Evolutionary conservation across 805 yeast genomes (phyloP), one percentile per base, ranked within the genome.

Genomic region (Metschnikowia santaceciliae): DNA sequence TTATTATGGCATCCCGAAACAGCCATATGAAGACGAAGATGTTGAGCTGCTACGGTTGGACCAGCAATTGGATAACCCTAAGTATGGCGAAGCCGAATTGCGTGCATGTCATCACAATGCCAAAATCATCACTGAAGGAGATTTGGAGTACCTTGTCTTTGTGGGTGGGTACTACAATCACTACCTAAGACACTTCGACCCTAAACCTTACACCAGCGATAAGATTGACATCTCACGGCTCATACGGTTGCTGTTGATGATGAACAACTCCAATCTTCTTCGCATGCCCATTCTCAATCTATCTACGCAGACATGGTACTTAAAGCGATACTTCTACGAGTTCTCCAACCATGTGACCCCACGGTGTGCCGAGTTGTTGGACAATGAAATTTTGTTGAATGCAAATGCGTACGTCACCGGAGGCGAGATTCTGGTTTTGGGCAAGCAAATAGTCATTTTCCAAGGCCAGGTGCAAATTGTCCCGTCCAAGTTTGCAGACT

Each of bases 61-160:
- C 5, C 58, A 59, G 3, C 68, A 63, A 42, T 59, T 65, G 13
- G 58, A 55, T 4, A 47, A 61, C 10, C 69, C 76, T 1, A 49
- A 59, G 22, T 56, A 70, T 8, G 57, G 65, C 14, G 75, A 70
- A 41, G 77, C 77, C 7, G 78, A 74, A 54, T 57, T 74, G 17
- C 54, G 77, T n/a, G 61, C 72, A 6, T 70, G 76, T 55, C 76
- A 72, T 51, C 77, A 74, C 52, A 63, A 66, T 13, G 70, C 74
- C 5, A 57, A 69, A 36, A 65, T 66, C 41, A 68, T 65, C 46
- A 59, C 59, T 41, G 67, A 65, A 20, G 71, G 66, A 23, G 72
- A 66, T 13, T 56, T 64, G 19, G 73, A 68, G 44, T 69, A 65
- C 48, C 60, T 72, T 11, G 63, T 72, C 19, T 71, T 74, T 42